These are phyloP conservation scores for Phytophthora melonis DNA, from an alignment of 352 stramenopile genomes.

Conservation along the genomic window DNA sequence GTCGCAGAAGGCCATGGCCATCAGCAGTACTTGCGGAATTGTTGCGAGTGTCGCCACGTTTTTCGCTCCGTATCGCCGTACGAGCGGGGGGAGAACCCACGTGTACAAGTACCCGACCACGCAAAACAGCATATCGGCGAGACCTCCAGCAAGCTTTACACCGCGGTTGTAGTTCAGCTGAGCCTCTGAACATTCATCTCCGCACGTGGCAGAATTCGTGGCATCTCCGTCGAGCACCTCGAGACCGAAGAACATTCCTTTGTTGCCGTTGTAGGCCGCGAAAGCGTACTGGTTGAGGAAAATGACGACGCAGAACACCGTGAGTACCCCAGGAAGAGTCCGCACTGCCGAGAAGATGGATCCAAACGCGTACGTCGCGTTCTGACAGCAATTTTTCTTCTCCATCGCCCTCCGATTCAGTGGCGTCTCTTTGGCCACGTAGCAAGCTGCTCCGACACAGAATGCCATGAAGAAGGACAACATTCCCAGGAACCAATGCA, in stretches of 20 bases:
- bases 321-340: slow-evolving; percentile 32
- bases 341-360: slow-evolving; percentile 41
- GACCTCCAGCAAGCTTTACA: slow-evolving; percentile 50
- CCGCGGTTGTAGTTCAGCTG: slow-evolving; percentile 56
- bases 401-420: slow-evolving; percentile 26
- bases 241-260: slow-evolving; percentile 70
- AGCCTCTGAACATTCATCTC: slow-evolving; percentile 43
- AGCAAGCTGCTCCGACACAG: slow-evolving; percentile 40
- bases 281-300: slow-evolving; percentile 63
- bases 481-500: slow-evolving; percentile 67
- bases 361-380: slow-evolving; percentile 32
- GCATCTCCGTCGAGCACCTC: slow-evolving; percentile 57
- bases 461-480: slow-evolving; percentile 50
- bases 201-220: slow-evolving; percentile 38
- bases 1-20: slow-evolving; percentile 49
- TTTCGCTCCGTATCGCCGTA: slow-evolving; percentile 46
- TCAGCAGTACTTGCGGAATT: background rate
- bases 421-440: slow-evolving; percentile 43
- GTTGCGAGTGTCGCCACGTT: slow-evolving; percentile 28
- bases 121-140: slow-evolving; percentile 54
- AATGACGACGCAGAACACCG: slow-evolving; percentile 47
- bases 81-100: slow-evolving; percentile 51
- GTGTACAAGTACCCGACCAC: slow-evolving; percentile 57
- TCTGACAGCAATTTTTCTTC: slow-evolving; percentile 28
- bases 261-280: slow-evolving; percentile 66